A percentile compares a stretch with the other conserved stretches of the same genome.
Conservation (phyloP, 2,329 filamentous ascomycete genomes). For the Aspergillus amoenus region DNA sequence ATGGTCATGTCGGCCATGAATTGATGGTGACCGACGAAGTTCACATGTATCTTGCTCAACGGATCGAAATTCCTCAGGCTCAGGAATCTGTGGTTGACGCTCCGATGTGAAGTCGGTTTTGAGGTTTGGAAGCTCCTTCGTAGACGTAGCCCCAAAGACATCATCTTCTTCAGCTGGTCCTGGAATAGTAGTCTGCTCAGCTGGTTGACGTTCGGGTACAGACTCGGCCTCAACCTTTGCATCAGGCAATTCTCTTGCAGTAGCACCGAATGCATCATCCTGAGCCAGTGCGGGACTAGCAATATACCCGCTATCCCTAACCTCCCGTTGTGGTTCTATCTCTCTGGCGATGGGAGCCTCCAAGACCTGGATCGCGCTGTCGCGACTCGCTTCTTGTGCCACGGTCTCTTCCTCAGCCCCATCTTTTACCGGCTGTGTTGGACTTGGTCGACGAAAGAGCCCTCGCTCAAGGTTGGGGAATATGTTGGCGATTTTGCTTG, state of each 20-base stretch:
- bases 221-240: constrained; percentile 1
- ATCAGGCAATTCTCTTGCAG: constrained; percentile 4
- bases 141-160: background rate
- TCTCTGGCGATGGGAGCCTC: constrained; percentile 41
- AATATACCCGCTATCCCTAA: constrained; percentile 47
- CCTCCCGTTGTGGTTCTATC: constrained; percentile 17
- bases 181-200: background rate
- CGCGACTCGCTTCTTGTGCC: constrained; percentile 37
- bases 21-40: constrained; percentile 37
- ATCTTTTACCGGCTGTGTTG: constrained; percentile 35
- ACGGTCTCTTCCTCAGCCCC: constrained; percentile 41
- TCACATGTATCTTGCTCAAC: constrained; percentile 12
- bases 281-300: constrained; percentile 21
- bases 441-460: constrained; percentile 27
- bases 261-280: constrained; percentile 6
- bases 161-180: background rate
- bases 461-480: constrained; percentile 38
- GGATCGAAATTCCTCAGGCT: background rate
- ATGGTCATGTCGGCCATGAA: constrained; percentile 36
- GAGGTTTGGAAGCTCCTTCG: background rate
- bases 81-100: background rate
- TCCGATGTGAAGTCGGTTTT: background rate
- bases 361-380: constrained; percentile 46
- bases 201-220: background rate
- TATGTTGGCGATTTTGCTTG: constrained; percentile 33